Evolutionary conservation across 768 basidiomycete species (phyloP), one percentile per base, ranked within the genome.

Genomic region (Grammothele lineata): DNA sequence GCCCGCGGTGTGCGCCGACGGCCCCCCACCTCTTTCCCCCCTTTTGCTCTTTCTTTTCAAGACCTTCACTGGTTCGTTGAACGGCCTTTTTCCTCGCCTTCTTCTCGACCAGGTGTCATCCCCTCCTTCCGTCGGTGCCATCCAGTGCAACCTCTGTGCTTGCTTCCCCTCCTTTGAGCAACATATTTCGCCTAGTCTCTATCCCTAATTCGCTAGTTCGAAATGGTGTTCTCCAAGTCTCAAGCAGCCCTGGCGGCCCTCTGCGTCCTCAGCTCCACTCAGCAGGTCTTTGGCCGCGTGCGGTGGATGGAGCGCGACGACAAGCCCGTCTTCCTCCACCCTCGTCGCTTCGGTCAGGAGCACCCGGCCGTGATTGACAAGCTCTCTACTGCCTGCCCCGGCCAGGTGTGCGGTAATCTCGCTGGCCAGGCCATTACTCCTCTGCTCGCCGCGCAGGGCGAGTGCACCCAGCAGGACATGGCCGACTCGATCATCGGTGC

Each of bases 391-490:
- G 77, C 78, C 7, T 81, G 78, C 57, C 68, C 69, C 17, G 70
- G 74, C 21, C 54, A 68, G 32, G 67, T 79, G 34, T 80, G 79
- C 56, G 77, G 71, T 39, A 66, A 40, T 32, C 63, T 81, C 44
- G 66, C 76, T 30, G 78, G 77, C 18, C 61, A 65, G 26, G 77
- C 76, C 5, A 66, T 79, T 39, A 71, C 72, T 1, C 73, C 78
- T 26, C 70, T 81, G 24, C 66, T 80, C 19, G 77, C 78, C 40
- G 70, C 66, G 23, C 71, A 75, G 57, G 69, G 66, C 18, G 75
- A 76, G 57, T 80, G 78, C 57, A 66, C 76, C 3, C 78, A 80
- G 54, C 80, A 80, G 56, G 78, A 80, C 57, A 59, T 76, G 62
- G 78, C 77, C 0, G 80, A 81, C 54, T 48, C 65, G 12, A 80